Percentiles rank a stretch among this genome's conserved stretches.
phyloP scores from a whole-genome alignment of 352 stramenopile species.

The Phytopythium oedochilum region DNA sequence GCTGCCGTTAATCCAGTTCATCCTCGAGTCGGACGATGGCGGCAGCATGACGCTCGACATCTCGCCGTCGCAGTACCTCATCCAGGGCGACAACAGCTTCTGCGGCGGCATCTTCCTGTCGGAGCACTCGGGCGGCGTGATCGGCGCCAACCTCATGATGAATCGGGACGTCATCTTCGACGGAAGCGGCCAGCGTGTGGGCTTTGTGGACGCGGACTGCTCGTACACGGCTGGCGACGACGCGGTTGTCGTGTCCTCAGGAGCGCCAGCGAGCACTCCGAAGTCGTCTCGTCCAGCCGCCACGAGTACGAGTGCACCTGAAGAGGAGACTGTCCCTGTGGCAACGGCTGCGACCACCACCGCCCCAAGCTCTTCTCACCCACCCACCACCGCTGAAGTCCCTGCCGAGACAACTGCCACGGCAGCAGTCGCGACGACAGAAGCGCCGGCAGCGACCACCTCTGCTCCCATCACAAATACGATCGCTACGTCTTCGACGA shows the following conservation, averaged over 20 bases:
- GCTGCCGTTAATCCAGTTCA: conserved; percentile 62
- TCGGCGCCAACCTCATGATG: conserved; percentile 83
- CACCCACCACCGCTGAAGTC: not conserved
- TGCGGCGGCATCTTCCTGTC: conserved; percentile 66
- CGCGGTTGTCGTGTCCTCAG: not conserved
- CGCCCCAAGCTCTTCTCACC: not conserved
- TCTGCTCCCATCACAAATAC: not conserved
- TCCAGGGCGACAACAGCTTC: conserved; percentile 43
- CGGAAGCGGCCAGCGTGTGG: conserved; percentile 56
- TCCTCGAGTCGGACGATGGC: conserved; percentile 59
- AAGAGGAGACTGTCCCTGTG: conserved; percentile 2
- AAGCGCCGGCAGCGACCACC: conserved; percentile 2
- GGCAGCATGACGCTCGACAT: conserved; percentile 53
- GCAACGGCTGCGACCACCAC: conserved; percentile 6
- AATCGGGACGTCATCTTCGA: conserved; percentile 84
- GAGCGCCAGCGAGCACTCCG: conserved; percentile 1
- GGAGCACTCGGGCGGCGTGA: conserved; percentile 65
- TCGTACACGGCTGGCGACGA: conserved; percentile 13
- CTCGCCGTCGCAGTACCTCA: conserved; percentile 61
- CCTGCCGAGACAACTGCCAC: conserved; percentile 8
- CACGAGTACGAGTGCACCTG: conserved; percentile 6
- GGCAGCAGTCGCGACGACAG: not conserved
- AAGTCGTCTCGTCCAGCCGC: conserved; percentile 5
- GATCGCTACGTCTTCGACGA: not conserved
- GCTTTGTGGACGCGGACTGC: conserved; percentile 74